phyloP scores from a whole-genome alignment of 176 grass and related monocot genomes.

The Bolboschoenus planiculmis region DNA sequence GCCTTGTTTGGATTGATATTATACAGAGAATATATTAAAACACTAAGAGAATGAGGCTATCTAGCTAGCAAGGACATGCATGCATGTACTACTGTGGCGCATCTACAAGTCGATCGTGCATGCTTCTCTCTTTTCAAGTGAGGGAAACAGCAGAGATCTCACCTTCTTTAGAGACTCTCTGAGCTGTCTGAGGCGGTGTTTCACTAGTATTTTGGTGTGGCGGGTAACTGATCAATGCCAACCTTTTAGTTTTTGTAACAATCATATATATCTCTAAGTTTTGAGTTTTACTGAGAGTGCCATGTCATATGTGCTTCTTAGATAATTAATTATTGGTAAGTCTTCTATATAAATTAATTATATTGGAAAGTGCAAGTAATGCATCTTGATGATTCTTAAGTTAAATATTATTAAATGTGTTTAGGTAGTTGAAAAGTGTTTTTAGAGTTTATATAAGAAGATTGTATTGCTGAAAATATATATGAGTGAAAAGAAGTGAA shows the following conservation, averaged over 20 bases:
- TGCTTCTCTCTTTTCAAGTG: not conserved
- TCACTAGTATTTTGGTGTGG: not conserved
- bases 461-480: no score
- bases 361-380: no score
- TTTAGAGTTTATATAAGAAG: no score
- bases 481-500: no score
- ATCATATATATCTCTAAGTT: not conserved
- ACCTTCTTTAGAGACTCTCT: not conserved
- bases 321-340: not conserved
- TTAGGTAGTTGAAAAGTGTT: no score
- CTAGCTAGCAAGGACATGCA: not conserved
- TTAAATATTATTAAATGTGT: no score
- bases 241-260: not conserved
- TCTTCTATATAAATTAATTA: no score
- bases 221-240: not conserved
- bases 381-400: no score
- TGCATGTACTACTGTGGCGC: not conserved
- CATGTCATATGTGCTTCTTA: no score
- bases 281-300: not conserved
- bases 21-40: not conserved
- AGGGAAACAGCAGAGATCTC: constrained; percentile 19
- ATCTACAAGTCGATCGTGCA: not conserved
- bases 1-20: not conserved
- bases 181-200: not conserved
- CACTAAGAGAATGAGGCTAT: not conserved